A percentile compares a stretch with the other conserved stretches of the same genome.
Conservation (phyloP, 164 flowering plant species). For the Platanus orientalis region DNA sequence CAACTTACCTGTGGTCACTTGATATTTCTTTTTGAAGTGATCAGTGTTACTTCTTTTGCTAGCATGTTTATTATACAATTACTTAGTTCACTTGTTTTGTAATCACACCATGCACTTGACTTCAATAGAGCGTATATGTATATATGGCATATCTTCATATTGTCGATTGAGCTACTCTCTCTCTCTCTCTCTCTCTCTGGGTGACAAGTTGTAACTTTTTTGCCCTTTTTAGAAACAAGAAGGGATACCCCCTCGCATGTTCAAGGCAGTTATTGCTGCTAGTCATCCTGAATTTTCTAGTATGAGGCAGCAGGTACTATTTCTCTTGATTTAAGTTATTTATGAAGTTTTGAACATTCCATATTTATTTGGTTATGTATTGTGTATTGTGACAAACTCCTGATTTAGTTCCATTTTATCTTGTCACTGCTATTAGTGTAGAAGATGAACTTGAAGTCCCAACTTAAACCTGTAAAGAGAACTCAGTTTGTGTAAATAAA, state of each 20-base stretch:
- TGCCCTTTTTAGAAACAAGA: constrained; percentile 61
- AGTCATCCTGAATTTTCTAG: constrained; percentile 82
- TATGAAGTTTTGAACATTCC: neutral
- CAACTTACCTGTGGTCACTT: too few species aligned
- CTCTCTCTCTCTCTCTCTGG: neutral
- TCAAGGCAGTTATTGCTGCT: constrained; percentile 82
- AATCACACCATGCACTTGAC: too few species aligned
- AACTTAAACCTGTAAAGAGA: too few species aligned
- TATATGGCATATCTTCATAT: too few species aligned
- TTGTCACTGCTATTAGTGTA: too few species aligned
- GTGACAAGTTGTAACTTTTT: neutral
- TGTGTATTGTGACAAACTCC: neutral
- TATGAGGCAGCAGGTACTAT: constrained; percentile 88
- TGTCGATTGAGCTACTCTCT: neutral
- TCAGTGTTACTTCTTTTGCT: too few species aligned
- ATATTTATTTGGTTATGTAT: neutral
- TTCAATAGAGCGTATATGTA: too few species aligned
- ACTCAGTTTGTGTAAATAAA: too few species aligned
- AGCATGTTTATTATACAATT: too few species aligned
- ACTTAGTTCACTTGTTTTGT: too few species aligned
- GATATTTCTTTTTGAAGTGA: too few species aligned
- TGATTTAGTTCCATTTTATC: neutral
- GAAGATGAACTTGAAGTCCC: too few species aligned
- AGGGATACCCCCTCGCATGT: constrained; percentile 91
- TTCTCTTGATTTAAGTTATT: neutral